phyloP scores from a whole-genome alignment of 192 early-diverging fungal genomes.

The Podila epigama region DNA sequence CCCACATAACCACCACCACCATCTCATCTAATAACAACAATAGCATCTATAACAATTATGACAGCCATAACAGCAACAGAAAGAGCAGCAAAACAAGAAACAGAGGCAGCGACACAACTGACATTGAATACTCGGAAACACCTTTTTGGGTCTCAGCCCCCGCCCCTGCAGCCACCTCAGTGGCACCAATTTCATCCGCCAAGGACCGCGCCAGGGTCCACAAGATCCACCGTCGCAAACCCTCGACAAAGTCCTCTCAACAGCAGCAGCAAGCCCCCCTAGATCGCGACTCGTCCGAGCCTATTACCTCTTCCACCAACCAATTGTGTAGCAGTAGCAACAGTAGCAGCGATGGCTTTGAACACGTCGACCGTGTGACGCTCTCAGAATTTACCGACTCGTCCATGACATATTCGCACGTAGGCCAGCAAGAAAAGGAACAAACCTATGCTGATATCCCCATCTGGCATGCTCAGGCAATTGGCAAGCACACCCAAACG shows the following conservation, averaged over 20 bases:
- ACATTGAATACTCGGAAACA: background rate
- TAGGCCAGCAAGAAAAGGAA: background rate
- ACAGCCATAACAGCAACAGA: too few relatives aligned
- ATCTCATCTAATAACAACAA: too few relatives aligned
- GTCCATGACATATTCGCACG: background rate
- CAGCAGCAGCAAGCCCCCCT: too few relatives aligned
- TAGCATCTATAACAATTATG: too few relatives aligned
- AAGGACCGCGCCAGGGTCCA: conserved; percentile 19
- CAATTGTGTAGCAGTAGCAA: background rate
- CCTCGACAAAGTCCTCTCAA: conserved; percentile 9
- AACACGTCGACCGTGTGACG: conserved; percentile 31
- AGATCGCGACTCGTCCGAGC: background rate
- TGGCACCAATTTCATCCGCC: background rate
- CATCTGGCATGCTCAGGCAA: conserved; percentile 41
- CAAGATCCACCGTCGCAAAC: conserved; percentile 34
- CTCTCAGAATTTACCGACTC: conserved; percentile 12
- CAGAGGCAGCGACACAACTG: background rate
- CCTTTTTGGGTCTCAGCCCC: background rate
- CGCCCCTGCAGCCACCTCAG: background rate
- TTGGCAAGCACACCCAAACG: conserved; percentile 44
- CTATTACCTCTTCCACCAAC: background rate
- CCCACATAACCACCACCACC: background rate
- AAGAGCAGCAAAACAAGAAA: too few relatives aligned
- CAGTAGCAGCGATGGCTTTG: conserved; percentile 15
- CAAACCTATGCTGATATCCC: conserved; percentile 3